Base-by-base conservation (phyloP, 495 filamentous ascomycete genomes). In the Penicillium egyptiacum region DNA sequence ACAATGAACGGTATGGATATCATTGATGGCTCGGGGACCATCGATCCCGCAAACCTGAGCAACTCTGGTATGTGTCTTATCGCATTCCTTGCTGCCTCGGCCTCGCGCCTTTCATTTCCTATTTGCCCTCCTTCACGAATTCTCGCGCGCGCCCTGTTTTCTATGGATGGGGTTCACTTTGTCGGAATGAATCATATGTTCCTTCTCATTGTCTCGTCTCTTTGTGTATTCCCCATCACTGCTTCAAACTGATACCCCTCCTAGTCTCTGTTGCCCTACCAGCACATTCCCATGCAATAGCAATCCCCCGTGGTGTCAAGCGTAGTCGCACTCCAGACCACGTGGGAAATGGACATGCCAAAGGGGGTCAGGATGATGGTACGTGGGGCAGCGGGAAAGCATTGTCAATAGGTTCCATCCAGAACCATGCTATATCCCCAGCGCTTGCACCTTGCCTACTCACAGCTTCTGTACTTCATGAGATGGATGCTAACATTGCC, bases 251-350 rank as follows among this genome's bases (percentile, higher is more conserved):
- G 72, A 76, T 73, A 55, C 66, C 65, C 64, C 62, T 70, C 57
- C 68, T 77, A 74, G 71, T 77, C 55, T 69, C 70, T 66, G 67
- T 67, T 55, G 60, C 66, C 47, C 65, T 81, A 53, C 75, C 79
- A 57, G 64, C 72, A 50, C 68, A 75, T 48, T 68, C 78, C 22
- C 68, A 72, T 68, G 65, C 77, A 61, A 67, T 71, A 59, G 74
- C 78, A 63, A 78, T 79, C 60, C 84, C 91, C 61, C 87, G 94
- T 70, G 91, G 92, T 59, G 72, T 90, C 69, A 98, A 98, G 79
- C 86, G 94, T 75, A 94, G 90, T 83, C 91, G 91, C 55, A 96
- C 94, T 51, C 92, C 91, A 63, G 90, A 95, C 62, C 79, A 79
- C 62, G 86, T 87, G 68, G 84, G 82, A 66, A 86, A 88, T 68